phyloP scores from a whole-genome alignment of 2,329 filamentous ascomycete genomes.

The Fulvia fulva region DNA sequence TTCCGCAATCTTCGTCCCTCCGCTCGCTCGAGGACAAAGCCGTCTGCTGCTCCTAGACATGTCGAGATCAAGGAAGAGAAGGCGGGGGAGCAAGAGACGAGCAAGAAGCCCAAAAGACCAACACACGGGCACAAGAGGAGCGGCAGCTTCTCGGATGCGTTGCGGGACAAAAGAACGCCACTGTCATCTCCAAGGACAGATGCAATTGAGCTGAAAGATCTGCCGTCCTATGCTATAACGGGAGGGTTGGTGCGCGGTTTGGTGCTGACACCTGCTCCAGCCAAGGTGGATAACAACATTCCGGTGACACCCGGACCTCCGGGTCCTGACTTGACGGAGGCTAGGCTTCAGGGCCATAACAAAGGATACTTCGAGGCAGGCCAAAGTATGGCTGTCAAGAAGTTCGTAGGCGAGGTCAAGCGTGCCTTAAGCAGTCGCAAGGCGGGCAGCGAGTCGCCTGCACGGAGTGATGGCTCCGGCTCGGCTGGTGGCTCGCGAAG shows the following conservation, averaged over 20 bases:
- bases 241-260: conserved; percentile 86
- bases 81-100: conserved; percentile 5
- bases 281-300: conserved; percentile 62
- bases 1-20: conserved; percentile 20
- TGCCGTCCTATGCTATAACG: conserved; percentile 64
- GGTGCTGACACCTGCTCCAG: conserved; percentile 74
- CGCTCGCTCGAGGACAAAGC: conserved; percentile 16
- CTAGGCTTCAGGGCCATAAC: conserved; percentile 9
- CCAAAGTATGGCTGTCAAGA: conserved; percentile 68
- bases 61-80: conserved; percentile 1
- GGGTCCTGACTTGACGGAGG: conserved; percentile 14
- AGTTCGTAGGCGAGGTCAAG: conserved; percentile 79
- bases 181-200: conserved; percentile 47
- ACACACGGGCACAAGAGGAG: conserved; percentile 70
- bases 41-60: background rate
- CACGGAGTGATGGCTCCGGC: conserved; percentile 27
- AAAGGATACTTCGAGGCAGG: conserved; percentile 11
- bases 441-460: conserved; percentile 16
- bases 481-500: conserved; percentile 55
- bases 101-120: conserved; percentile 15
- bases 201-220: conserved; percentile 32
- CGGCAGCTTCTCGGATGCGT: conserved; percentile 80
- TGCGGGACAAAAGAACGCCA: conserved; percentile 63
- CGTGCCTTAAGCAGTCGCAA: conserved; percentile 64
- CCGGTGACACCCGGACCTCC: conserved; percentile 46